Evolutionary conservation across 2,329 filamentous ascomycete genomes (phyloP), one percentile per base, ranked within the genome.

Genomic region (Aureobasidium sp.): DNA sequence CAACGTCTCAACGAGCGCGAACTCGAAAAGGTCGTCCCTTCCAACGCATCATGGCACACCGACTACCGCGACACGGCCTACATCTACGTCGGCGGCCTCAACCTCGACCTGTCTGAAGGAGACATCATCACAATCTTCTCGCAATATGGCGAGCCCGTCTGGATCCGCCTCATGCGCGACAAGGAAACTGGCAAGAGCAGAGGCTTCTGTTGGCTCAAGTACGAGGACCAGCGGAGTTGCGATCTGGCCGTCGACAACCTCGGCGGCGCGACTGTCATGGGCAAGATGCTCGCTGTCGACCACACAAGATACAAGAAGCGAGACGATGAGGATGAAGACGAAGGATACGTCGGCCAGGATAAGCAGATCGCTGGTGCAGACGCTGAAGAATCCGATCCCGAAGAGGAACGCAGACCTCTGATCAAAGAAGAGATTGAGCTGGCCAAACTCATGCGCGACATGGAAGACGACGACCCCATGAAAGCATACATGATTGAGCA

Each of bases 41-140:
- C 92, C 45, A 86, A 91, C 76, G 93, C 88, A 65, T 97, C 93
- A 62, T 97, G 93, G 93, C 93, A 97, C 74, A 87, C 88, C 73
- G 95, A 99, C 79, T 99, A 97, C 77, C 90, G 91, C 77, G 94
- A 96, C 78, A 97, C 94, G 2, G 95, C 94, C 63, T 99, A 93
- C 75, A 80, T 99, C 72, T 96, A 97, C 80, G 92, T 99, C 68
- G 95, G 95, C 71, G 93, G 93, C 32, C 82, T 99, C 13, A 91
- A 92, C 3, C 96, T 89, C 76, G 90, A 96, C 70, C 82, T 99
- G 44, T 91, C 91, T 53, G 94, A 99, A 78, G 95, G 95, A 75
- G 94, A 99, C 75, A 83, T 99, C 65, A 85, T 97, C 67, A 92
- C 92, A 11, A 95, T 99, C 64, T 99, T 97, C 79, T 96, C 91